Evolutionary conservation across 2,329 filamentous ascomycete genomes (phyloP).

Genomic region (Botrytis fragariae): DNA sequence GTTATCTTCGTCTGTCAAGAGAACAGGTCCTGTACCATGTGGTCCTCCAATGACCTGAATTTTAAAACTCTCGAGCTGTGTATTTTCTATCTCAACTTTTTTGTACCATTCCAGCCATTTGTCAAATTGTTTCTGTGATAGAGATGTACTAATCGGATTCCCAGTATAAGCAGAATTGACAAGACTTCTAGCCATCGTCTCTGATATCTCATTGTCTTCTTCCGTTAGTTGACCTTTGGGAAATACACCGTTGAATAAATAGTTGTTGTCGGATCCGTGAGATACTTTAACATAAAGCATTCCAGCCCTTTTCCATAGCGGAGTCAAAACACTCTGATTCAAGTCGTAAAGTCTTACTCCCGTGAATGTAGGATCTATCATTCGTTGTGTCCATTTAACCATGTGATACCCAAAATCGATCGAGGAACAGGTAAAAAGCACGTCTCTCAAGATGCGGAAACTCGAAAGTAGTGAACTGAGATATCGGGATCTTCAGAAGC

Average conservation of each 20-base stretch:
- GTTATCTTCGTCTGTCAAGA: neutral
- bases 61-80: neutral
- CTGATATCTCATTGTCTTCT: neutral
- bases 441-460: neutral
- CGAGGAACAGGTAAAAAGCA: slow-evolving; percentile 14
- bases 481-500: neutral
- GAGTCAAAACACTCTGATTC: slow-evolving; percentile 17
- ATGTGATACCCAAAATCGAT: slow-evolving; percentile 10
- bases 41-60: slow-evolving; percentile 7
- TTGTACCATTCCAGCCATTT: neutral
- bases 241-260: slow-evolving; percentile 24
- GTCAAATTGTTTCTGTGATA: neutral
- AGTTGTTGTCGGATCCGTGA: slow-evolving; percentile 22
- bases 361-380: neutral
- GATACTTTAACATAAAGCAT: slow-evolving; percentile 20
- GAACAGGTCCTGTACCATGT: neutral
- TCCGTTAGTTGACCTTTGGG: slow-evolving; percentile 10
- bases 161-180: slow-evolving; percentile 9
- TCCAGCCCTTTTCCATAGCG: slow-evolving; percentile 12
- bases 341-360: neutral
- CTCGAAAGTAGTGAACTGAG: slow-evolving; percentile 9
- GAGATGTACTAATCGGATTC: neutral
- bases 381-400: slow-evolving; percentile 8
- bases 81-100: neutral
- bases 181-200: neutral